Base-by-base conservation (phyloP, 208 protist species). In the Crithidia acanthocephali region DNA sequence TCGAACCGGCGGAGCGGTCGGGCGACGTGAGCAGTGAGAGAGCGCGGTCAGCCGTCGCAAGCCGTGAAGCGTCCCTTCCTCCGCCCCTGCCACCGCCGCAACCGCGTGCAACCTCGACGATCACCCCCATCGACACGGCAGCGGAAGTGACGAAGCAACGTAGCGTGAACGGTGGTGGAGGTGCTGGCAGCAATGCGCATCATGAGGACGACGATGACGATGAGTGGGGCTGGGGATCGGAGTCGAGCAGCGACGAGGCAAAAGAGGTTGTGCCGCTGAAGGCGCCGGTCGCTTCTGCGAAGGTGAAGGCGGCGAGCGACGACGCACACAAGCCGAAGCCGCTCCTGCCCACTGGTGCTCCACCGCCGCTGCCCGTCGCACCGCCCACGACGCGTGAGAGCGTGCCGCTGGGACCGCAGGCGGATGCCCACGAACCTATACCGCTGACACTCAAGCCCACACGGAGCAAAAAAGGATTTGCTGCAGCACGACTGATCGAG, bases 181-280 rank as follows among this genome's bases (percentile, higher is more conserved):
- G 11, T 40, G 35, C 5, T 40, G 35, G 5, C 35, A 40, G 35
- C 8, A 11, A 40, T 5, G 35, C 0, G 45, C n/a, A 67, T 18
- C 2, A 51, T 16, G 30, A 35, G 27, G 27, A 37, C 8, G 47
- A 44, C 13, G 51, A 74, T 7, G 60, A 70, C 30, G 61, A 70
- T 11, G 68, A 22, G 13, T 79, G 69, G 58, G 68, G 71, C 67
- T 66, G 66, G 55, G 55, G 52, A 55, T 68, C 56, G 15, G 48
- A 75, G 62, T 44, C 23, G 28, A 47, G 62, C 27, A 18, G n/a
- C n/a, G 60, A 71, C 13, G 40, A 61, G 28, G 65, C n/a, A 22
- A 44, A 40, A 32, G 45, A 44, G 3, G 18, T 7, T 15, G 28
- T 22, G 53, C 33, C 48, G 7, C 20, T 37, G 40, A 63, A 51